phyloP scores from a whole-genome alignment of 148 eudicot species.

The Fallopia convolvulus region DNA sequence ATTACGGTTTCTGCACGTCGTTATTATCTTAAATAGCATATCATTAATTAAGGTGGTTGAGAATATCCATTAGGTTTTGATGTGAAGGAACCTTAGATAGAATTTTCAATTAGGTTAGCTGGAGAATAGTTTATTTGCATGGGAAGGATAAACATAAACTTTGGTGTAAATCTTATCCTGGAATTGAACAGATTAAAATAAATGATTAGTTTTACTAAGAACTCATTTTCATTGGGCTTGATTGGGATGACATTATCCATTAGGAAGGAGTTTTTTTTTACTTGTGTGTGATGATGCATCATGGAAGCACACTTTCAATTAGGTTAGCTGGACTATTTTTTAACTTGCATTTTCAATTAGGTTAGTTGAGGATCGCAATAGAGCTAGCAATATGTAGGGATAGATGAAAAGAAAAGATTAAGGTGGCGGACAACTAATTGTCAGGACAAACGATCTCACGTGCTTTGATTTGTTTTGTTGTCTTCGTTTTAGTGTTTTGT shows the following conservation, averaged over 20 bases:
- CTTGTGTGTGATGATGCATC: too few species aligned
- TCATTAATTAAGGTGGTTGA: not conserved
- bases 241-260: not conserved
- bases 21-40: not conserved
- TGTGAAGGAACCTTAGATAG: not conserved
- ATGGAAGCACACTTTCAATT: not conserved
- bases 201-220: not conserved
- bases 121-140: not conserved
- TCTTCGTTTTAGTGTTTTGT: too few species aligned
- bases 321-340: too few species aligned
- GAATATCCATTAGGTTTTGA: not conserved
- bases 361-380: too few species aligned
- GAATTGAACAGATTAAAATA: not conserved
- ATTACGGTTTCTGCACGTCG: constrained; percentile 9
- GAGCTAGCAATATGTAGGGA: too few species aligned
- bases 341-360: too few species aligned
- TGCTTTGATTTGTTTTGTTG: too few species aligned
- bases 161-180: not conserved
- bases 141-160: not conserved
- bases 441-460: too few species aligned
- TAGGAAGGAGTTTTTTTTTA: not conserved
- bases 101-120: not conserved
- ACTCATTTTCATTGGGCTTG: not conserved
- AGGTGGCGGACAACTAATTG: too few species aligned
- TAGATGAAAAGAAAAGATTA: too few species aligned